Base-by-base conservation (phyloP, 1,284 basidiomycete species). In the Erythrobasidium hasegawianum region DNA sequence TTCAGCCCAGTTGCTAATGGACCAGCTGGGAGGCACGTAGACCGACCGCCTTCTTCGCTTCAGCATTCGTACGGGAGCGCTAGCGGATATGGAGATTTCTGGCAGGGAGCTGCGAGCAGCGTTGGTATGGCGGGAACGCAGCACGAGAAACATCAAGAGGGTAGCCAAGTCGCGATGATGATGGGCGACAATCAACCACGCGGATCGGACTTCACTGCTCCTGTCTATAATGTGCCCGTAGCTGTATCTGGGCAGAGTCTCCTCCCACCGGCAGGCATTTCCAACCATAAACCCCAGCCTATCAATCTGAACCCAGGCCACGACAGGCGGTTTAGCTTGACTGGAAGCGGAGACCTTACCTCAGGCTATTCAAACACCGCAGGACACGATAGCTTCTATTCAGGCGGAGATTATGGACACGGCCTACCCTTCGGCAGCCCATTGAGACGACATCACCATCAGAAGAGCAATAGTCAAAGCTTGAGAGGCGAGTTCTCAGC, bases 401-500 rank as follows among this genome's bases (percentile, higher is more conserved):
- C 33, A 33, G 33, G 33, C 33, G 33, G 33, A 33, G 43, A 47
- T 24, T 24, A 47, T 47, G 22, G 43, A 8, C 16, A 24, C 14
- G 43, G n/a, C 16, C 16, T 47, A 14, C 16, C 43, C 5, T 24
- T 47, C 8, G 43, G 43, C 43, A 47, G 43, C 14, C 43, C 43
- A 24, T 14, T 18, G n/a, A 47, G 43, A 47, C 43, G 43, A 5
- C 43, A 47, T 47, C 43, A 24, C 8, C 43, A 47, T 16, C 43
- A 24, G 14, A 24, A n/a, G n/a, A 47, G 22, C 22, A 47, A 47
- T 16, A 47, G 43, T 16, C 43, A 47, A 24, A n/a, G 22, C n/a
- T 24, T 47, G 14, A 57, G 47, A 58, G 61, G 61, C n/a, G 61
- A 64, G 29, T 65, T 57, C 27, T 65, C 62, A 18, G 38, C 50